Conservation (phyloP, 2,329 filamentous ascomycete genomes). For the Paraconiothyrium sp. region DNA sequence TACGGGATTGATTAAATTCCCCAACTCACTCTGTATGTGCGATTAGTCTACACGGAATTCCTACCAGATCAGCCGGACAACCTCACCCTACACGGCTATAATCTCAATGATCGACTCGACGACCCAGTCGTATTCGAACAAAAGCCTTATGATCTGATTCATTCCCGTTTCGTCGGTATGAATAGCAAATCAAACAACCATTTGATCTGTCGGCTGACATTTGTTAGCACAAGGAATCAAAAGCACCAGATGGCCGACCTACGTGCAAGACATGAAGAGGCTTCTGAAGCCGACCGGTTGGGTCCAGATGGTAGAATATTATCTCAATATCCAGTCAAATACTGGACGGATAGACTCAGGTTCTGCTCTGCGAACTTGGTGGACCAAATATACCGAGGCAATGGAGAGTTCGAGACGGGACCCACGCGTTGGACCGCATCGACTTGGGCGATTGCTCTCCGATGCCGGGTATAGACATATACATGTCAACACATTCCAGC, state of each 20-base stretch:
- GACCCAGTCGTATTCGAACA: constrained; percentile 62
- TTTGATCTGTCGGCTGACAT: neutral
- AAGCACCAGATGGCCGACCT: constrained; percentile 75
- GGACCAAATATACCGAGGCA: constrained; percentile 43
- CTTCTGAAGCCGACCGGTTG: constrained; percentile 80
- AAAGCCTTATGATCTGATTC: constrained; percentile 82
- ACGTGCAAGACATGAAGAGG: constrained; percentile 77
- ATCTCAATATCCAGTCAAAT: constrained; percentile 85
- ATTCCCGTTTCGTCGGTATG: constrained; percentile 72
- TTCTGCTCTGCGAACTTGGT: constrained; percentile 50
- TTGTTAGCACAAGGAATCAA: constrained; percentile 71
- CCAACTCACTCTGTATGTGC: neutral
- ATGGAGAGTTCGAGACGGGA: constrained; percentile 47
- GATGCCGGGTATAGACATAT: constrained; percentile 46
- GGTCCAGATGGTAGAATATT: constrained; percentile 89
- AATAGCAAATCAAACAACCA: neutral
- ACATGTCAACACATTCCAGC: constrained; percentile 34
- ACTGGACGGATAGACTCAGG: constrained; percentile 76
- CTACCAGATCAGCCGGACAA: constrained; percentile 51
- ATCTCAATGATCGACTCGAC: constrained; percentile 52
- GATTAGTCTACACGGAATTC: constrained; percentile 40
- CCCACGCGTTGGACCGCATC: constrained; percentile 42
- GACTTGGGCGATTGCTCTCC: constrained; percentile 39
- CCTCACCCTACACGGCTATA: constrained; percentile 44
- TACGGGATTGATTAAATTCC: neutral